Evolutionary conservation across 176 grass and related monocot species (phyloP).

Genomic region (Zoysia pacifica): DNA sequence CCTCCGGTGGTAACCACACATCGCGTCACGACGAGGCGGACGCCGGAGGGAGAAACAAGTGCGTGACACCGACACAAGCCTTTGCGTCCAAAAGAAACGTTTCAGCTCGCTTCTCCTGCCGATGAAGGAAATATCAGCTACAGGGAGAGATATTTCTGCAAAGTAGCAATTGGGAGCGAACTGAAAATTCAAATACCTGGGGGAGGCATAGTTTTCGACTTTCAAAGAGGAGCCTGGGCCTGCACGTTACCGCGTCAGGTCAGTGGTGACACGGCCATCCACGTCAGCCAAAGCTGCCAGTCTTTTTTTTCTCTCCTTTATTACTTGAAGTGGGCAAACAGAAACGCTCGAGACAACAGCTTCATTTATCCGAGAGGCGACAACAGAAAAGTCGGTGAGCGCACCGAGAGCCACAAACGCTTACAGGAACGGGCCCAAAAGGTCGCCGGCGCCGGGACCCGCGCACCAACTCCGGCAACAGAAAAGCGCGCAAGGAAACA

Average conservation of each 20-base stretch:
- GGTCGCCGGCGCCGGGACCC: not conserved
- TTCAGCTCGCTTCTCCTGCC: not conserved
- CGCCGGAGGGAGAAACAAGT: conserved; percentile 1
- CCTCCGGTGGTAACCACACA: not conserved
- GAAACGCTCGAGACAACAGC: not conserved
- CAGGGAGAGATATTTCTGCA: conserved; percentile 23
- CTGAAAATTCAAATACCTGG: not conserved
- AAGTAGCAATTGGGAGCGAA: not conserved
- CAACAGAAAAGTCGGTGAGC: not conserved
- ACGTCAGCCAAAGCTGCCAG: not conserved
- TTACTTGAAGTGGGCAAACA: not conserved
- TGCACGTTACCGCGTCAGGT: not conserved
- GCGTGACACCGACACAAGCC: not conserved
- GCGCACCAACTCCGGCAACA: not conserved
- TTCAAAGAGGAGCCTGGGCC: too few relatives aligned
- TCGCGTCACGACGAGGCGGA: conserved; percentile 3
- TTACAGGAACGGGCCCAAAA: not conserved
- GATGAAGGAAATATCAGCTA: conserved; percentile 28
- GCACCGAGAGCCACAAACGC: conserved; percentile 12
- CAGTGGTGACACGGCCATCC: not conserved
- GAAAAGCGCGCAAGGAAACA: not conserved
- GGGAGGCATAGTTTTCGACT: not conserved
- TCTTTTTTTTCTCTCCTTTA: not conserved
- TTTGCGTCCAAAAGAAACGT: not conserved
- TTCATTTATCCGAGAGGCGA: not conserved